Percentiles rank a stretch among this genome's conserved stretches.
These are phyloP conservation scores for Russula lepida DNA, from an alignment of 768 basidiomycete species.

Conservation along the genomic window DNA sequence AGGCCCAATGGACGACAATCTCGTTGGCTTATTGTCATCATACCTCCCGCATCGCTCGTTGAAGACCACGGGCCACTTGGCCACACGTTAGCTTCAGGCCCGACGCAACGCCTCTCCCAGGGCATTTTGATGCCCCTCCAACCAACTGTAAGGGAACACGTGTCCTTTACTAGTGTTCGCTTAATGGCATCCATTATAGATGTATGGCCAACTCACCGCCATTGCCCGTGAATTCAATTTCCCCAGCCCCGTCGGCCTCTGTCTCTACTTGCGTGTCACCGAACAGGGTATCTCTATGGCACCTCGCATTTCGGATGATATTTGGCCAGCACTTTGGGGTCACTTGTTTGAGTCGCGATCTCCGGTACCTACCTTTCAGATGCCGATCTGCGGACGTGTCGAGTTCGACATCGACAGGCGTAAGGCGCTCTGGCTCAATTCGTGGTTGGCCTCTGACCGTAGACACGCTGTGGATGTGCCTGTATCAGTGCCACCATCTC, in stretches of 20 bases:
- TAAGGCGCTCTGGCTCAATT: slow-evolving; percentile 69
- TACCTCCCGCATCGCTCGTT: slow-evolving; percentile 52
- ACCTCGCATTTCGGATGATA: slow-evolving; percentile 71
- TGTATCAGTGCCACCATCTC: slow-evolving; percentile 35
- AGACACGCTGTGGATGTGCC: slow-evolving; percentile 37
- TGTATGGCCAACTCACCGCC: slow-evolving; percentile 66
- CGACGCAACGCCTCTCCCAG: slow-evolving; percentile 51
- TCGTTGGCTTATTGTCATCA: slow-evolving; percentile 54
- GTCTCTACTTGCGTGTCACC: slow-evolving; percentile 63
- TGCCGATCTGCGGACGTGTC: slow-evolving; percentile 67
- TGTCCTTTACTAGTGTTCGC: background rate
- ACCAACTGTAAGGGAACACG: slow-evolving; percentile 46
- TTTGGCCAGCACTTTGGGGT: slow-evolving; percentile 66
- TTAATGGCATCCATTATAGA: slow-evolving; percentile 34
- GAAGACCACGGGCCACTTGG: slow-evolving; percentile 53
- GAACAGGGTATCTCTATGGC: slow-evolving; percentile 48
- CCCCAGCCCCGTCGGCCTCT: slow-evolving; percentile 67
- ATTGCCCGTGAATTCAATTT: slow-evolving; percentile 79
- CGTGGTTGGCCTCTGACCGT: slow-evolving; percentile 50
- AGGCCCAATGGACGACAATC: slow-evolving; percentile 32
- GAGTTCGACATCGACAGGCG: slow-evolving; percentile 81
- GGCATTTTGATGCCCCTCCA: slow-evolving; percentile 70
- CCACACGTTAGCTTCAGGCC: slow-evolving; percentile 49
- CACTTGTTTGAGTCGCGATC: slow-evolving; percentile 44
- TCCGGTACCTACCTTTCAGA: slow-evolving; percentile 28